Conservation (phyloP, 257 asterid genomes). For the Primulina huaijiensis region DNA sequence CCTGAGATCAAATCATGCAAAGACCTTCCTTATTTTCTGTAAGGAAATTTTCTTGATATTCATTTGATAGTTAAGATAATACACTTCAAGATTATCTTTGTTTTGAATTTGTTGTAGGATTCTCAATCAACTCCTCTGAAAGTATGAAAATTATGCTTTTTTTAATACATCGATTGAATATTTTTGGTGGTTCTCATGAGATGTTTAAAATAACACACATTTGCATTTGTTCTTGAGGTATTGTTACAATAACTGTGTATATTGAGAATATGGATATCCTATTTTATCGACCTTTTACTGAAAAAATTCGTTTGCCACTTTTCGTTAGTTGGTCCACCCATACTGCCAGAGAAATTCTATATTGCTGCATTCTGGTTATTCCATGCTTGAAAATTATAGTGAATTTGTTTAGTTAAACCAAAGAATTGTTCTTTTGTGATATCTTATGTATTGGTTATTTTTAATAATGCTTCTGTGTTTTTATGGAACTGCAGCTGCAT, state of each 20-base stretch:
- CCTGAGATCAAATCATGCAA: slow-evolving; percentile 70
- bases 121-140: not conserved
- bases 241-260: not conserved
- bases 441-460: not conserved
- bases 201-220: not conserved
- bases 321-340: not conserved
- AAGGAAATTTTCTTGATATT: slow-evolving; percentile 29
- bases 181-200: slow-evolving; percentile 3
- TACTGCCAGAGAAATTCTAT: not conserved
- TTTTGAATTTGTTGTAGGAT: not conserved
- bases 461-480: not conserved
- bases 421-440: not conserved
- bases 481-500: slow-evolving; percentile 10
- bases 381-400: not conserved
- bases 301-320: not conserved
- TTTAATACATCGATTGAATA: no score
- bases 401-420: not conserved
- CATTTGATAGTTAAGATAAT: slow-evolving; percentile 2
- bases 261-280: not conserved
- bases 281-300: not conserved
- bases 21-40: slow-evolving; percentile 86
- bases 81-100: not conserved
- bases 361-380: not conserved
- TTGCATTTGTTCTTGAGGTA: not conserved
- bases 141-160: not conserved